These are phyloP conservation scores for Acacia crassicarpa DNA, from an alignment of 306 rosid species.

Conservation along the genomic window DNA sequence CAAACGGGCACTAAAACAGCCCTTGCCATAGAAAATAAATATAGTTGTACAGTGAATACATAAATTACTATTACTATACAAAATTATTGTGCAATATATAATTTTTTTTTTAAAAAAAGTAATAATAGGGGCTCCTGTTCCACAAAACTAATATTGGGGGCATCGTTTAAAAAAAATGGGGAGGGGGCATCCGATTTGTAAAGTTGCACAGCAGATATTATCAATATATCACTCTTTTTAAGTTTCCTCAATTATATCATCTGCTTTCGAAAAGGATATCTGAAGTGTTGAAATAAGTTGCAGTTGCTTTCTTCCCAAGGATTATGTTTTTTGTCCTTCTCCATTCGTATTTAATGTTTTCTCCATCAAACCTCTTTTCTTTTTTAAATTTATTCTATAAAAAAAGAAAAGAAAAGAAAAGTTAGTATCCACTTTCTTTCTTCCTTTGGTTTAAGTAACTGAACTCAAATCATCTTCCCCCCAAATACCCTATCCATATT, in stretches of 20 bases:
- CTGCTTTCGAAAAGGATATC: background rate
- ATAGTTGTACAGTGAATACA: too few relatives aligned
- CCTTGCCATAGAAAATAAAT: too few relatives aligned
- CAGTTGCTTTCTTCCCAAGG: constrained; percentile 25
- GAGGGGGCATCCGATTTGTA: background rate
- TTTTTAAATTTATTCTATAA: background rate
- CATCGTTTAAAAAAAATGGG: too few relatives aligned
- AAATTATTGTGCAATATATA: too few relatives aligned
- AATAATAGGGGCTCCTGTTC: too few relatives aligned
- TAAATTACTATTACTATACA: too few relatives aligned
- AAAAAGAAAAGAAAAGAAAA: background rate
- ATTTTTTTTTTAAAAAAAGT: too few relatives aligned
- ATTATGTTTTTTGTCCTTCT: background rate
- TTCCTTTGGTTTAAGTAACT: background rate
- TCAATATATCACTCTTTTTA: background rate
- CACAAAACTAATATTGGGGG: background rate
- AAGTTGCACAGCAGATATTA: background rate
- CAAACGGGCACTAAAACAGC: too few relatives aligned
- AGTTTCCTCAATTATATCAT: background rate
- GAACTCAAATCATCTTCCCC: constrained; percentile 34
- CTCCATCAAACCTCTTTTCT: background rate
- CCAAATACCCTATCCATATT: background rate
- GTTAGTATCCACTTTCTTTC: background rate
- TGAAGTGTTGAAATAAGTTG: background rate
- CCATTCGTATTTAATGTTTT: background rate